Evolutionary conservation across 345 rosid genomes (phyloP), one percentile per base, ranked within the genome.

Genomic region (Heritiera fomes): DNA sequence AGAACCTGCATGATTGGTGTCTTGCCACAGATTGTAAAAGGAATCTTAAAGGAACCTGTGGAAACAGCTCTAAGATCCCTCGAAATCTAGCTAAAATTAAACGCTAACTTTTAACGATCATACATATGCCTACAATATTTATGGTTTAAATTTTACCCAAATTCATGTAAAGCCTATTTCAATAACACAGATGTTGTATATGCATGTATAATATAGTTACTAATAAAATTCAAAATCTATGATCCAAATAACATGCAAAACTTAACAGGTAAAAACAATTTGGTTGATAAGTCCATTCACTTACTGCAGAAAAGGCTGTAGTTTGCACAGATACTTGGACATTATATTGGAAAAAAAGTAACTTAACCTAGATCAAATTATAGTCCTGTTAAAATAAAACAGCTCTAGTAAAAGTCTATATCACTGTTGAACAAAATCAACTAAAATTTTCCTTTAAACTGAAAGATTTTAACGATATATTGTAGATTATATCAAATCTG

Each of bases 1-100:
- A 89, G 94, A 94, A 89, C 89, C 91, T 88, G 90, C 94, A 87
- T 90, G 91, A 83, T 86, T 90, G 90, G 91, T 89, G 87, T 90
- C 87, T 86, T 91, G 90, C 93, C 83, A 80, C 87, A 85, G 89
- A 85, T 77, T 86, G 66, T 87, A 79, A 87, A 89, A 85, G 78
- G 15, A 73, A 38, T 87, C 87, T 79, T 84, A 77, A 84, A 84
- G 84, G 87, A 87, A 83, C 82, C 80, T 82, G 78, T 74, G 76
- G 78, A 82, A 84, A 78, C 75, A 59, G 81, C 50, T 56, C 32
- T n/a, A 55, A 73, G 64, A 62, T 76, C 60, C 47, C 71, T 65
- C 4, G 7, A n/a, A 17, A 80, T 77, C 78, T 78, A 82, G 80
- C 47, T 63, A 80, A 79, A 67, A 41, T 52, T 58, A 58, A 80